A percentile compares a stretch with the other conserved stretches of the same genome.
Evolutionary conservation across 1,284 basidiomycete genomes (phyloP).

Genomic region (Cryptococcus neoformans): DNA sequence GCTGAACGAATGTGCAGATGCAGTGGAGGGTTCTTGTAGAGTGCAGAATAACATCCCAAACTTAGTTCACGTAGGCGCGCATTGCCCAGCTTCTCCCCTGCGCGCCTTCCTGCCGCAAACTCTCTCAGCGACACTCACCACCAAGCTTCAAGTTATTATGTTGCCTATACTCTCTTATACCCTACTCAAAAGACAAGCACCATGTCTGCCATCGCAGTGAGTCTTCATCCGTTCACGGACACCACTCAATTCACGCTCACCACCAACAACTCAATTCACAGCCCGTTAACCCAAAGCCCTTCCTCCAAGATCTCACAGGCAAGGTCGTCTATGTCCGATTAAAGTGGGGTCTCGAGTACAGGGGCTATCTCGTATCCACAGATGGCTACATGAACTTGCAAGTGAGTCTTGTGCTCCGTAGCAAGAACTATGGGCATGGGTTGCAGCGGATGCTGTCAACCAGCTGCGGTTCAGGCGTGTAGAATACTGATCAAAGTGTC

Average conservation of each 20-base stretch:
- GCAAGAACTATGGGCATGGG: background rate
- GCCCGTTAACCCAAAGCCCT: slow-evolving; percentile 98
- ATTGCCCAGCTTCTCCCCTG: too few species aligned
- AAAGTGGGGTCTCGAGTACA: slow-evolving; percentile 99
- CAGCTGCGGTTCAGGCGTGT: background rate
- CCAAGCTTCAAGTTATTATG: too few species aligned
- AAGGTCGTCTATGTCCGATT: slow-evolving; percentile 92
- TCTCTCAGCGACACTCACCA: too few species aligned
- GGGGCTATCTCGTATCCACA: slow-evolving; percentile 96
- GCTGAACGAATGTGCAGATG: too few species aligned
- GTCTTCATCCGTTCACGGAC: slow-evolving; percentile 1
- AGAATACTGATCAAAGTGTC: background rate
- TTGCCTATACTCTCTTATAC: too few species aligned
- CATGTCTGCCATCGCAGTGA: slow-evolving; percentile 39
- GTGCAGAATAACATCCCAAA: too few species aligned
- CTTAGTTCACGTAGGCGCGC: too few species aligned
- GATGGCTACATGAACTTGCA: slow-evolving; percentile 99
- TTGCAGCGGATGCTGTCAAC: background rate
- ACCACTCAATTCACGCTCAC: background rate
- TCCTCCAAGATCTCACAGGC: slow-evolving; percentile 96
- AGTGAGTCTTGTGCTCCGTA: slow-evolving; percentile 54
- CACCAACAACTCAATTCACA: slow-evolving; percentile 8
- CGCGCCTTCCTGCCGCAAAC: too few species aligned
- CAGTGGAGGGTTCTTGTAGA: too few species aligned
- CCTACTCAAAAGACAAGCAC: background rate